These are phyloP conservation scores for Zymoseptoria pseudotritici DNA, from an alignment of 2,329 filamentous ascomycete species.

Conservation along the genomic window DNA sequence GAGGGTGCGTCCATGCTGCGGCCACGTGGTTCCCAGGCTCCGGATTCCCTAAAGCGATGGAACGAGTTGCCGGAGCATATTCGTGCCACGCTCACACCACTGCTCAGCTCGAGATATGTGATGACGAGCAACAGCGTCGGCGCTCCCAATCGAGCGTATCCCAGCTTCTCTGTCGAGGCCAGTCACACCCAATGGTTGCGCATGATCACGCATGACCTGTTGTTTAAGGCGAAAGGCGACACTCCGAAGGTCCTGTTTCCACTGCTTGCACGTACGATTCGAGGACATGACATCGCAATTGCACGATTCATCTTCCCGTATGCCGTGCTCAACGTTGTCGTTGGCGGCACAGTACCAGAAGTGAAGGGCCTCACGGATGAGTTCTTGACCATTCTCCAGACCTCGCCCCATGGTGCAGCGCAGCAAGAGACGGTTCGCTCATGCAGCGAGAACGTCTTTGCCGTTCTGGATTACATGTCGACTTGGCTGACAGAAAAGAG, in stretches of 20 bases:
- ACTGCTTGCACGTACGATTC: conserved; percentile 72
- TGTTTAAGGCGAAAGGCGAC: conserved; percentile 66
- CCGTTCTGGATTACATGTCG: conserved; percentile 83
- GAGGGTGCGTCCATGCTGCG: conserved; percentile 48
- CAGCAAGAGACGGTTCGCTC: conserved; percentile 70
- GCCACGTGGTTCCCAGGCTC: conserved; percentile 48
- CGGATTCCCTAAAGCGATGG: conserved; percentile 66
- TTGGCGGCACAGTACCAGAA: conserved; percentile 61
- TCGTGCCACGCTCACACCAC: conserved; percentile 77
- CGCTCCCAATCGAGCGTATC: conserved; percentile 49
- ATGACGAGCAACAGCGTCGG: conserved; percentile 44
- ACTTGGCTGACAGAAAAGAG: conserved; percentile 80
- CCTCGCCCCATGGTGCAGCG: conserved; percentile 48
- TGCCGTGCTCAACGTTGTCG: conserved; percentile 71
- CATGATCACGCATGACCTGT: conserved; percentile 69
- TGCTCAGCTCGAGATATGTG: conserved; percentile 74
- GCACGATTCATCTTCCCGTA: conserved; percentile 86
- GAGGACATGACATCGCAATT: conserved; percentile 77
- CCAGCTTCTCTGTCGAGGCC: conserved; percentile 63
- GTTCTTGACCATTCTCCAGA: conserved; percentile 63
- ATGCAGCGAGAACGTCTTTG: conserved; percentile 89
- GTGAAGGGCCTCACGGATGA: conserved; percentile 62
- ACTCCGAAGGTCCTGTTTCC: conserved; percentile 73
- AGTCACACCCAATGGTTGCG: conserved; percentile 77
- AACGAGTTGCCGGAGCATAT: conserved; percentile 66